These are phyloP conservation scores for Cryptococcus sp. DNA, from an alignment of 1,284 basidiomycete species.

Conservation along the genomic window DNA sequence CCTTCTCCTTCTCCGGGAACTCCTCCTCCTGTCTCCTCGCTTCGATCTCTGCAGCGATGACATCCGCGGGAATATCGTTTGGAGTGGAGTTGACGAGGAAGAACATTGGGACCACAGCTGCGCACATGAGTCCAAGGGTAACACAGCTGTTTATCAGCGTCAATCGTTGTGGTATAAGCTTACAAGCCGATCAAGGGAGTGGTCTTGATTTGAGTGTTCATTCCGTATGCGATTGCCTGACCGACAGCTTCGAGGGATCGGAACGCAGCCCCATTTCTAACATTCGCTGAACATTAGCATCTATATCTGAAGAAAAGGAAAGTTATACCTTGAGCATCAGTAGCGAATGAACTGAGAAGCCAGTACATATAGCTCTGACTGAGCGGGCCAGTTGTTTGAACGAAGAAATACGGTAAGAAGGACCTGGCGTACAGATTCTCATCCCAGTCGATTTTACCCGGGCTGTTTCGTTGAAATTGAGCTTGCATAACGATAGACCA, in stretches of 20 bases:
- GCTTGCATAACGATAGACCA: conserved; percentile 23
- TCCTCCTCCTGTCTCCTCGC: not conserved
- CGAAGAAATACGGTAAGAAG: conserved; percentile 28
- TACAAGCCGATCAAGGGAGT: conserved; percentile 19
- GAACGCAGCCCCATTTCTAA: conserved; percentile 17
- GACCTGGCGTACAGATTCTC: conserved; percentile 12
- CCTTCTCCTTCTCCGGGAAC: not conserved
- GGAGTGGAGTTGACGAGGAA: conserved; percentile 20
- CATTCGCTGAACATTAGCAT: conserved; percentile 6
- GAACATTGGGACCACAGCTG: conserved; percentile 10
- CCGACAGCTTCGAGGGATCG: conserved; percentile 20
- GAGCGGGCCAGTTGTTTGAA: conserved; percentile 24
- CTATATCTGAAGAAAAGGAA: not conserved
- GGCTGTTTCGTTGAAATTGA: conserved; percentile 12
- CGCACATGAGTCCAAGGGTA: conserved; percentile 14
- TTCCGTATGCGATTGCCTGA: conserved; percentile 22
- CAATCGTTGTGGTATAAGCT: not conserved
- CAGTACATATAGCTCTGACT: conserved; percentile 30
- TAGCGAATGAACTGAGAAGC: conserved; percentile 26
- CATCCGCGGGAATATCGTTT: conserved; percentile 18
- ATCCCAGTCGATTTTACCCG: conserved; percentile 24
- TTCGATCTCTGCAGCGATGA: conserved; percentile 8
- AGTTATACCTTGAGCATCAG: conserved; percentile 9
- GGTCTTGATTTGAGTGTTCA: conserved; percentile 16
- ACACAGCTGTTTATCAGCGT: conserved; percentile 10